Evolutionary conservation across 179 eudicot species (phyloP), one percentile per base, ranked within the genome.

Genomic region (Actinidia arguta): DNA sequence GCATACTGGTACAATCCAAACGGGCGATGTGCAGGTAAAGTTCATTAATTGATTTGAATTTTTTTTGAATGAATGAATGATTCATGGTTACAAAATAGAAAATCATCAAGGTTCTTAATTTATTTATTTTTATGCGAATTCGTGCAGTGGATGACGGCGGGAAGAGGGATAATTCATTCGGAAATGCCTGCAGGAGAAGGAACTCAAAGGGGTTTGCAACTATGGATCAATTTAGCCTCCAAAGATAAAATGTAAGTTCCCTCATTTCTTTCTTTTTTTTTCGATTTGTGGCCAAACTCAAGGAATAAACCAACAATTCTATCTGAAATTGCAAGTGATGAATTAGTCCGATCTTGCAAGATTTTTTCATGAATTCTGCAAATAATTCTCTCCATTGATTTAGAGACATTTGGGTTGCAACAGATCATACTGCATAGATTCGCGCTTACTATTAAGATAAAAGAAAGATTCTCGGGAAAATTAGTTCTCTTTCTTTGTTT

Each of bases 91-190:
- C 0, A 8, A 46, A 36, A 39, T 44, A 61, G 71, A n/a, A 62
- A 62, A 25, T 31, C 31, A 48, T 63, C 12, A 3, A 48, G 42
- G 22, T 16, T 36, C 2, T 9, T 77, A 16, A 24, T 25, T 24
- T 64, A 48, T 67, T 46, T 36, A 4, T 75, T 62, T 39, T 66
- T 27, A 6, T 44, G 55, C 71, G 64, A 12, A 27, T 2, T 58
- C 54, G 3, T 79, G 86, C 90, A 96, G 96, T 96, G 99, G 99
- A 96, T 96, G 99, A 96, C 98, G 46, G 99, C 99, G 56, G 99
- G 99, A 59, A 90, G 98, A 88, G 99, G 99, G 24, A 96, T 96
- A 46, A 86, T 96, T 78, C 99, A 96, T 82, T 96, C 99, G 8
- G 99, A 96, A 82, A 95, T 96, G 99, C 99, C 99, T 14, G 96